Evolutionary conservation across 2,329 filamentous ascomycete genomes (phyloP), one percentile per base, ranked within the genome.

Genomic region (Didymosphaeria variabile): DNA sequence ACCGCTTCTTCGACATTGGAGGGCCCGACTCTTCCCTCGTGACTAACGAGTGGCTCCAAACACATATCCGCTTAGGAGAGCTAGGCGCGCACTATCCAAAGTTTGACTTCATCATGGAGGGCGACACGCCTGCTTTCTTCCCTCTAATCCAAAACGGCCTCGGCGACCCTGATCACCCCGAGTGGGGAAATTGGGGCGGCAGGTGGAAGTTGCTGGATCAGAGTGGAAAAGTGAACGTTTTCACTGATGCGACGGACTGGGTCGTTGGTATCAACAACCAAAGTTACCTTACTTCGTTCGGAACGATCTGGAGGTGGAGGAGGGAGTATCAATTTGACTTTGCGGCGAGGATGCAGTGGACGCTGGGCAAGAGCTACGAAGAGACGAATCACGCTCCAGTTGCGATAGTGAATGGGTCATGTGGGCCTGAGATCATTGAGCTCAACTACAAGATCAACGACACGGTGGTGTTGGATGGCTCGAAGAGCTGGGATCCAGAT

Each of bases 41-140:
- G 3, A 80, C 78, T 7, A 78, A 81, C 51, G 76, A 79, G n/a
- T 87, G 84, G 83, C 67, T 86, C 34, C 74, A 77, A 42, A 70
- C 80, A 26, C 76, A 86, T 64, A 81, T 86, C 55, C 83, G 85
- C 58, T 76, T 85, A 19, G 81, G 82, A 0, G 69, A 76, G 0
- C 70, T 85, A 7, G 69, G 76, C 47, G 61, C 62, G 52, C 62
- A 73, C 26, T 73, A 76, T 66, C 72, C 73, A 40, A 79, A 84
- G 59, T 79, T 79, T 32, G 67, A 78, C 13, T 85, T 79, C 63
- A 84, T 85, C 63, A 79, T 81, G 54, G 85, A 87, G 68, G 82
- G 82, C 13, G 82, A 84, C 60, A 79, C 79, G 0, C 82, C 82
- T 0, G 0, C 78, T 83, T 44, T 72, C 84, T 10, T 83, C 79